A percentile compares a stretch with the other conserved stretches of the same genome.
Evolutionary conservation across 768 basidiomycete genomes (phyloP).

Genomic region (Suillus tomentosus): DNA sequence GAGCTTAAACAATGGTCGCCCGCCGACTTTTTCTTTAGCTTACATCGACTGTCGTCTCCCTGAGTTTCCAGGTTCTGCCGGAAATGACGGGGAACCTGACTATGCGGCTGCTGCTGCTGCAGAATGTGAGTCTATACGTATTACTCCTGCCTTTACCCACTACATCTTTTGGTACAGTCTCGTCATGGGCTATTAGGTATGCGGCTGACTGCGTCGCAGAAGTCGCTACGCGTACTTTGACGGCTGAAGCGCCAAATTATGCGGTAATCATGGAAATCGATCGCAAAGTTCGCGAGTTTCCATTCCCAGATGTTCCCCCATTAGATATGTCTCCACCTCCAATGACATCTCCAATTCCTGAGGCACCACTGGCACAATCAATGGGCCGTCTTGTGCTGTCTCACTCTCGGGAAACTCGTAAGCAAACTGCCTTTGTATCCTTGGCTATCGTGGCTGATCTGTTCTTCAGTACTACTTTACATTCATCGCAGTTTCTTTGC

Average conservation of each 20-base stretch:
- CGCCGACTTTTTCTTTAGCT: conserved; percentile 64
- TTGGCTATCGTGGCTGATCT: conserved; percentile 3
- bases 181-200: conserved; percentile 64
- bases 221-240: conserved; percentile 60
- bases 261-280: conserved; percentile 68
- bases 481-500: conserved; percentile 73
- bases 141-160: conserved; percentile 3
- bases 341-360: conserved; percentile 9
- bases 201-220: conserved; percentile 66
- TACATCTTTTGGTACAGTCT: conserved; percentile 40
- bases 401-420: conserved; percentile 38
- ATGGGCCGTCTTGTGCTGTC: conserved; percentile 44
- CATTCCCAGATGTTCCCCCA: conserved; percentile 47
- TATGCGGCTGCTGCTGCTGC: neutral
- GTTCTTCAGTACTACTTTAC: conserved; percentile 53
- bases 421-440: conserved; percentile 19
- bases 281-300: conserved; percentile 66
- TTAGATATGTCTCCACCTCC: conserved; percentile 14
- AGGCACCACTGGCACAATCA: conserved; percentile 26
- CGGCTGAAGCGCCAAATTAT: conserved; percentile 65
- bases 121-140: conserved; percentile 29
- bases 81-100: conserved; percentile 11
- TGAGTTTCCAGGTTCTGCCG: conserved; percentile 22
- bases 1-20: conserved; percentile 72
- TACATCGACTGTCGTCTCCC: conserved; percentile 72